Evolutionary conservation across 345 rosid genomes (phyloP), one percentile per base, ranked within the genome.

Genomic region (Hibiscus trionum): DNA sequence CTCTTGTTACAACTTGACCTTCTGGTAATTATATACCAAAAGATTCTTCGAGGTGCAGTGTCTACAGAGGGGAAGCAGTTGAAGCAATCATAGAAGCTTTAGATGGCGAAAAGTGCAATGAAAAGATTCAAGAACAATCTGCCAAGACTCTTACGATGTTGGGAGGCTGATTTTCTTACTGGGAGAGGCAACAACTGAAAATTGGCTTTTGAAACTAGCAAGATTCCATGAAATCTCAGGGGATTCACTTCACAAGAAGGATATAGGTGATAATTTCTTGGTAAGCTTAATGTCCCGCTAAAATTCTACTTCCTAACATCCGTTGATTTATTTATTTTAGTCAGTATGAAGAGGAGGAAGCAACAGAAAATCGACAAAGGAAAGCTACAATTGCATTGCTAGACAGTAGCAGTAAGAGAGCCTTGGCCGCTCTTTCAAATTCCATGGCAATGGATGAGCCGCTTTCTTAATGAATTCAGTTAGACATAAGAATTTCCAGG

Each of bases 41-140:
- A 55, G 66, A 87, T 80, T 80, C 80, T 47, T 63, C 66, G 59
- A 79, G 80, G 77, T 69, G 78, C 76, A 89, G 89, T 46, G 35
- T 85, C 1, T 87, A 85, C 66, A 77, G 87, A 76, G 91, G 85
- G 73, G 93, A 89, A 73, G 93, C 91, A 7, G 37, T 89, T 9
- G 91, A 87, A 59, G 88, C 78, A 15, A 73, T 87, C 33, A 64
- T 80, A 44, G 81, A 73, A 9, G 70, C 84, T 61, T 47, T 87
- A 70, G 83, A 89, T 72, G 81, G 86, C 53, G 74, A 72, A 21
- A 69, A 7, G 17, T 74, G 72, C 17, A 14, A 61, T 64, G 69
- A 83, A 12, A 76, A 74, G 59, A 76, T 80, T 76, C 93, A 89
- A 82, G 87, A 82, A 75, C 83, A 84, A 77, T 73, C 84, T 14